These are phyloP conservation scores for Fusarium sp. DNA, from an alignment of 2,329 filamentous ascomycete genomes.

Conservation along the genomic window DNA sequence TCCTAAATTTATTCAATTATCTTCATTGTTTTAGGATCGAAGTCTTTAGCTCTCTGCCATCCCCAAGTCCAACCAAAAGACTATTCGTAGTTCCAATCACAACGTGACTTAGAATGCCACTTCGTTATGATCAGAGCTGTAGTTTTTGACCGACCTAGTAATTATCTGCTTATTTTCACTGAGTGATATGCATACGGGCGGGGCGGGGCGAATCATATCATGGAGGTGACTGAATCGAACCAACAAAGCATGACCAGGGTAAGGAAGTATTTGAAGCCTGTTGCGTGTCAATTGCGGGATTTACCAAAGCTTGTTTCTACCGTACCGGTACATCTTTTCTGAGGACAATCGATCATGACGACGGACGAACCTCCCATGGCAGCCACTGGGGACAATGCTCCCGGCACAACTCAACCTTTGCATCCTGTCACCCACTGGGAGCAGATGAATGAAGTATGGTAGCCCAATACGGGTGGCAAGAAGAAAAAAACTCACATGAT, in stretches of 20 bases:
- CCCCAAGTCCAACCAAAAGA: too few relatives aligned
- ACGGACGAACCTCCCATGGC: neutral
- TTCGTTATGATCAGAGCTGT: neutral
- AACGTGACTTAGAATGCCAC: too few relatives aligned
- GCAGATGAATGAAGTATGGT: neutral
- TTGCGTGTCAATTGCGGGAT: neutral
- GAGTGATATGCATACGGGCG: neutral
- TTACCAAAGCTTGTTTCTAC: neutral
- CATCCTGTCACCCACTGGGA: constrained; percentile 11
- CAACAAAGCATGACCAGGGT: neutral
- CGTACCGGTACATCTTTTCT: too few relatives aligned
- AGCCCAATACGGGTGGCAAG: accelerated
- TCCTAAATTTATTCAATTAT: too few relatives aligned
- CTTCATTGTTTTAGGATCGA: too few relatives aligned
- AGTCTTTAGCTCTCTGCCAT: too few relatives aligned
- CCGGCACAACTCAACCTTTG: neutral
- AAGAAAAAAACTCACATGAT: accelerated
- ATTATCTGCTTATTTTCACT: neutral
- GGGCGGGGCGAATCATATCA: neutral
- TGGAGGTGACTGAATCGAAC: neutral
- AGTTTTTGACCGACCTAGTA: neutral
- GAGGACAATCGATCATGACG: neutral
- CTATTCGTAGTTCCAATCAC: neutral
- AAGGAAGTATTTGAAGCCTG: neutral
- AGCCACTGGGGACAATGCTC: neutral